A percentile compares a stretch with the other conserved stretches of the same genome.
Evolutionary conservation across 495 filamentous ascomycete species (phyloP).

Genomic region (Amphirosellinia nigrospora): DNA sequence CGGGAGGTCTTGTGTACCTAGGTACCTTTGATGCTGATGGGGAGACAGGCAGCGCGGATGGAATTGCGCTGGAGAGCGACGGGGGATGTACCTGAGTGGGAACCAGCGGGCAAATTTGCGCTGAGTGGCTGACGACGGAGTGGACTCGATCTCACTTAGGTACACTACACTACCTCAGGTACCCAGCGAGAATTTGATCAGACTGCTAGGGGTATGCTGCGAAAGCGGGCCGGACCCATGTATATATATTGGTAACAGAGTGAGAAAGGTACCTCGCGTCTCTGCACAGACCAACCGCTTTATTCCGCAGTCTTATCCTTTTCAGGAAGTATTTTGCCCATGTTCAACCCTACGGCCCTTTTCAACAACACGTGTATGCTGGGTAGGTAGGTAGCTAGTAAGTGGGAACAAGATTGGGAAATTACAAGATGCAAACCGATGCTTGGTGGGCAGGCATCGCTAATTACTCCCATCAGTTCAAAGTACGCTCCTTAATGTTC

Average conservation of each 20-base stretch:
- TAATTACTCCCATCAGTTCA: not conserved
- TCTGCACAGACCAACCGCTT: not conserved
- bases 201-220: not conserved
- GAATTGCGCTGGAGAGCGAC: constrained; percentile 6
- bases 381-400: not conserved
- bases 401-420: constrained; percentile 16
- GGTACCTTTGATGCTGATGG: constrained; percentile 1
- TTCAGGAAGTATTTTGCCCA: constrained; percentile 22
- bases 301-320: constrained; percentile 8
- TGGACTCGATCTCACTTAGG: constrained; percentile 17
- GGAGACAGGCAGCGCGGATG: constrained; percentile 20
- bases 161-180: not conserved
- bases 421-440: constrained; percentile 14
- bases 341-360: not conserved
- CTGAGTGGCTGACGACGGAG: constrained; percentile 7
- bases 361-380: not conserved
- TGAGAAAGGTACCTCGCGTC: constrained; percentile 2
- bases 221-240: constrained; percentile 11
- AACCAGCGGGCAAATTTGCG: constrained; percentile 23
- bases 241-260: not conserved
- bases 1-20: constrained; percentile 13
- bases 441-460: not conserved
- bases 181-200: constrained; percentile 18
- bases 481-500: not conserved
- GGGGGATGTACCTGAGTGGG: not conserved